Base-by-base conservation (phyloP, 495 filamentous ascomycete genomes). In the Diplogelasinospora grovesii region DNA sequence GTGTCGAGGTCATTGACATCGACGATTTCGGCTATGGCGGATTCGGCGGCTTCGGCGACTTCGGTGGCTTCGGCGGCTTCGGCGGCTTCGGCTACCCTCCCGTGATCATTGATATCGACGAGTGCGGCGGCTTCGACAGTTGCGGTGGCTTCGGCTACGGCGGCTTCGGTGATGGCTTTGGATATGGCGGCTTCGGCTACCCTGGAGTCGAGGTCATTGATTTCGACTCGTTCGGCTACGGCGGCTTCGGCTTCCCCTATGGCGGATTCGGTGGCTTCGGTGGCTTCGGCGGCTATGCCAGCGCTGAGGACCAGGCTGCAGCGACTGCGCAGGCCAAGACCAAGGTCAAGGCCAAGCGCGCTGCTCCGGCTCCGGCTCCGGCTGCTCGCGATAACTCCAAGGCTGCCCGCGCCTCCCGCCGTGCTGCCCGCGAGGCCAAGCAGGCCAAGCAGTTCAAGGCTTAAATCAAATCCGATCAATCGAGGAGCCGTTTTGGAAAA, bases 111-210 rank as follows among this genome's bases (percentile, higher is more conserved):
- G n/a, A 43, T 35, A 31, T 29, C 30, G 40, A 31, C 1, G 13
- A 27, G 3, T 8, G 24, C 19, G 26, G 19, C 16, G 39, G 39
- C 19, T 41, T 15, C 11, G 30, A 18, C 13, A 18, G 30, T 22
- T 25, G 18, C 27, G 19, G 27, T 31, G 27, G 19, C 26, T 3
- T 7, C 11, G 26, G 24, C 23, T 28, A 39, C 16, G 43, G 28
- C 19, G 43, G 43, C 14, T 15, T 24, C 11, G 32, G 25, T 16
- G 3, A 31, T 8, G 33, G n/a, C n/a, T n/a, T n/a, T 18, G 44
- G 36, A 15, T 16, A 36, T 23, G 22, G 22, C 21, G 22, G 22
- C 7, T 2, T 36, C 18, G 37, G 30, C 21, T 23, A 22, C n/a
- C 21, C 21, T 13, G 15, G 15, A 10, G n/a, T 2, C 15, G 34